Percentiles rank a stretch among this genome's conserved stretches.
Evolutionary conservation across 345 rosid genomes (phyloP).

Genomic region (Psidium friedrichsthalianum): DNA sequence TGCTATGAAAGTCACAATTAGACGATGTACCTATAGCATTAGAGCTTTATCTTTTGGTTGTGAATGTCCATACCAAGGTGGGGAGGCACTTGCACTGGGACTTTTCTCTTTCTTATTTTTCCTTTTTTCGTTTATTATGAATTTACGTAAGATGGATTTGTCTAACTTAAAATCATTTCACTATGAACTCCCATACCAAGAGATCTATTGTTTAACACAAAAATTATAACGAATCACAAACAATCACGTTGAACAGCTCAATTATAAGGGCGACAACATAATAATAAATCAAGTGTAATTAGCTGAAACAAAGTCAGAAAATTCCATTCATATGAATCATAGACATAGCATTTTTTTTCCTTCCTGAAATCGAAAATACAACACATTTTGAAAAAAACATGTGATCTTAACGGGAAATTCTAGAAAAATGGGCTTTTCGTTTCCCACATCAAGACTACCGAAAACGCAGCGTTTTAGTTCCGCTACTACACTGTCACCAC

Average conservation of each 20-base stretch:
- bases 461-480: not conserved
- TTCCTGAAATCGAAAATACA: not conserved
- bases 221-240: not conserved
- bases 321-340: not conserved
- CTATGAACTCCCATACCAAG: not conserved
- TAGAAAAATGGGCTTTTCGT: not conserved
- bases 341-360: not conserved
- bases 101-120: not conserved
- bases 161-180: not conserved
- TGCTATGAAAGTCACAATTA: not conserved
- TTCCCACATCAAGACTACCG: not conserved
- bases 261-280: not conserved
- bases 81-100: not conserved
- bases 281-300: not conserved
- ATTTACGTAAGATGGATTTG: not conserved
- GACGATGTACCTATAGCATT: not conserved
- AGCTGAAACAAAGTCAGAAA: not conserved
- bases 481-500: not conserved
- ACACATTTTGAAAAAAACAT: not conserved
- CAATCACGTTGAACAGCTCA: fast-evolving
- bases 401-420: not conserved
- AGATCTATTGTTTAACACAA: not conserved
- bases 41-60: not conserved
- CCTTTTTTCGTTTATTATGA: not conserved
- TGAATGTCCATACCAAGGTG: not conserved